These are phyloP conservation scores for Stereocaulon alpinum DNA, from an alignment of 495 filamentous ascomycete species.

Conservation along the genomic window DNA sequence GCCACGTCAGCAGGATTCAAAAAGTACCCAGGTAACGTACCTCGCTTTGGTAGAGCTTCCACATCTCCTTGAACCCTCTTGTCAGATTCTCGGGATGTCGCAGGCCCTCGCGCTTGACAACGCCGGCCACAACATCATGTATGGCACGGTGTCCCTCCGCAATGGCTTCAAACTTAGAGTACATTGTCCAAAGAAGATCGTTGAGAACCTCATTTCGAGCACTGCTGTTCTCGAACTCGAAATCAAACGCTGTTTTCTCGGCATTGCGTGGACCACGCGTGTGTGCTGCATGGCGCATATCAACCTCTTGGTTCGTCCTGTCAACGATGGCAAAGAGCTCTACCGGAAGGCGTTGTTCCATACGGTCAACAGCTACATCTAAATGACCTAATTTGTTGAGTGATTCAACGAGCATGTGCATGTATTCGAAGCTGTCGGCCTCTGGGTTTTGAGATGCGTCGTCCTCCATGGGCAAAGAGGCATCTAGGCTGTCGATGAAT, in stretches of 20 bases:
- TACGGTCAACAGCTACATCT: constrained; percentile 72
- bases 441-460: constrained; percentile 87
- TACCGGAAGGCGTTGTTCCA: constrained; percentile 87
- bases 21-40: constrained; percentile 27
- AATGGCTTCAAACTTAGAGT: constrained; percentile 93
- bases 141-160: constrained; percentile 90
- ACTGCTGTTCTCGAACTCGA: constrained; percentile 56
- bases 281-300: constrained; percentile 72
- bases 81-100: constrained; percentile 45
- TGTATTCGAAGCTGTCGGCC: constrained; percentile 86
- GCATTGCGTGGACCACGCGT: constrained; percentile 43
- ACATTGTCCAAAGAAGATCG: constrained; percentile 83
- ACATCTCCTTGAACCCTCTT: constrained; percentile 81
- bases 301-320: constrained; percentile 86
- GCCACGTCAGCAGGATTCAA: constrained; percentile 32
- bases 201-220: constrained; percentile 71
- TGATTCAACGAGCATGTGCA: constrained; percentile 77
- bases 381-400: constrained; percentile 79
- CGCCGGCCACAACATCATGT: constrained; percentile 77
- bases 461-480: constrained; percentile 61
- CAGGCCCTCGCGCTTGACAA: constrained; percentile 65
- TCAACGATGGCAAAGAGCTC: constrained; percentile 92
- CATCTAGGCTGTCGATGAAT: constrained; percentile 73
- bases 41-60: constrained; percentile 82
- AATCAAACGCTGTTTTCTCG: constrained; percentile 34